These are phyloP conservation scores for Ceratobasidium sp. DNA, from an alignment of 1,284 basidiomycete species.

Conservation along the genomic window DNA sequence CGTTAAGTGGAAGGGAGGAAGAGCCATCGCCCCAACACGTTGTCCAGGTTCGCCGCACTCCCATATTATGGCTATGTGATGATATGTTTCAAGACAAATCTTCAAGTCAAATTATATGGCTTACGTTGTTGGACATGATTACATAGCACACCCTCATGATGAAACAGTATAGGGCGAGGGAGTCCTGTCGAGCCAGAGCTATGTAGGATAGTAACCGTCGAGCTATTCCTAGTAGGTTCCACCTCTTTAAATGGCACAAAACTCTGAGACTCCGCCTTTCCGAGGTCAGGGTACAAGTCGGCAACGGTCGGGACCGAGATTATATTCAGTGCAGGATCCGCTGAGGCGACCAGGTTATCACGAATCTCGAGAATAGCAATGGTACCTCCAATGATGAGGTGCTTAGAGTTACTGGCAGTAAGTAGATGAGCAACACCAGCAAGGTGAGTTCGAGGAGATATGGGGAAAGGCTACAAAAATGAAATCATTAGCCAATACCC, in stretches of 20 bases:
- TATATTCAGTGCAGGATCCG: not conserved
- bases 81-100: no score
- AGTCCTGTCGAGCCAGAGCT: conserved; percentile 29
- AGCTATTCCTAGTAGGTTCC: not conserved
- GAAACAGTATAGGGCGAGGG: not conserved
- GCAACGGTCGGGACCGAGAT: not conserved
- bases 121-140: conserved; percentile 22
- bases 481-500: not conserved
- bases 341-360: not conserved
- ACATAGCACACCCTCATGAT: conserved; percentile 13
- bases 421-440: not conserved
- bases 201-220: not conserved
- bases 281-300: not conserved
- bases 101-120: conserved; percentile 42
- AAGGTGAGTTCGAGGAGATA: not conserved
- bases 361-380: not conserved
- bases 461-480: not conserved
- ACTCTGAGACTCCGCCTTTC: not conserved
- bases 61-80: not conserved
- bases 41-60: not conserved
- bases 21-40: not conserved
- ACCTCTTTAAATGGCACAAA: not conserved
- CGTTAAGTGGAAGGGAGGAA: conserved; percentile 17
- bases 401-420: not conserved
- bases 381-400: not conserved